Evolutionary conservation across 179 eudicot species (phyloP).

Genomic region (Actinidia polygama): DNA sequence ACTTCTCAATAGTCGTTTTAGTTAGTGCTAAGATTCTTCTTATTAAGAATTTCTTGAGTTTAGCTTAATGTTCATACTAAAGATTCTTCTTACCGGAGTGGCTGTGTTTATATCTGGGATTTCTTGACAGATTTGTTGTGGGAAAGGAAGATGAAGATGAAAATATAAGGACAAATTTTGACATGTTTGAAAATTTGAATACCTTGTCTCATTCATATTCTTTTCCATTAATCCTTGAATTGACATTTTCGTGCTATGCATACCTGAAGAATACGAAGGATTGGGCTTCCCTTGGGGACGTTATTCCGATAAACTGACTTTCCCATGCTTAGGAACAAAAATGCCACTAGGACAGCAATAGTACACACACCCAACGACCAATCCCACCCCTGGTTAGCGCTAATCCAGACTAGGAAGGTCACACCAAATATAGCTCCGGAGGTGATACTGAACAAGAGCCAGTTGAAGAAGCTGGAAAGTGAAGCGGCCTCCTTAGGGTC

Average conservation of each 20-base stretch:
- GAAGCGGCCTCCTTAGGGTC: slow-evolving; percentile 42
- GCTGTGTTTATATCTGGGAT: too few species aligned
- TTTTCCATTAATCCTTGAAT: too few species aligned
- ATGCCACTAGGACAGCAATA: slow-evolving; percentile 31
- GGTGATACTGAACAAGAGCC: slow-evolving; percentile 34
- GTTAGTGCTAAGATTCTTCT: neutral
- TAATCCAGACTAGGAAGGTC: slow-evolving; percentile 50
- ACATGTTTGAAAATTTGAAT: too few species aligned
- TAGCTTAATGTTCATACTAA: too few species aligned
- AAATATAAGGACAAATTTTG: too few species aligned
- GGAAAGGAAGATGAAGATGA: too few species aligned
- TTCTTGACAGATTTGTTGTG: too few species aligned
- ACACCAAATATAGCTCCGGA: slow-evolving; percentile 45
- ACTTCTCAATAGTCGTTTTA: neutral
- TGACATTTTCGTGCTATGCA: neutral
- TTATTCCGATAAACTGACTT: slow-evolving; percentile 40
- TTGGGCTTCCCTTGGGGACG: slow-evolving; percentile 45
- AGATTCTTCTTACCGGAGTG: too few species aligned
- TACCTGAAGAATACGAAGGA: slow-evolving; percentile 51
- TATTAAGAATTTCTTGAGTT: neutral
- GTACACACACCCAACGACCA: slow-evolving; percentile 50
- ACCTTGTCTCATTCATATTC: too few species aligned
- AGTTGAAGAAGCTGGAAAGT: slow-evolving; percentile 53
- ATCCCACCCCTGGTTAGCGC: slow-evolving; percentile 50
- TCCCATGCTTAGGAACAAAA: slow-evolving; percentile 46